A percentile compares a stretch with the other conserved stretches of the same genome.
These are phyloP conservation scores for Platanus orientalis DNA, from an alignment of 164 flowering plant genomes.

Conservation along the genomic window DNA sequence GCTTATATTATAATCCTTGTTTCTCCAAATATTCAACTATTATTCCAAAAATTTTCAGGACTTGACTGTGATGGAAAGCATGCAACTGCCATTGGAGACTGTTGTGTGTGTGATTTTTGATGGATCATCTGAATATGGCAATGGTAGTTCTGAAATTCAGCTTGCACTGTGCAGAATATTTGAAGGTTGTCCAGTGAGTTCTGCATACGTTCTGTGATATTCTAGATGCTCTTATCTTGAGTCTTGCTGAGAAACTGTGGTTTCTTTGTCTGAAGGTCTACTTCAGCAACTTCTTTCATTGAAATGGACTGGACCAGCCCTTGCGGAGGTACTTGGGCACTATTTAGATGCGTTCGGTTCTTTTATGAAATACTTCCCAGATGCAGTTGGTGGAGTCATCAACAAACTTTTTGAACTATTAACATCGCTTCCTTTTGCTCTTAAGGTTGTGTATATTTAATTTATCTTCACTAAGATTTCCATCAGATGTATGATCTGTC, in stretches of 20 bases:
- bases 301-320: conserved; percentile 84
- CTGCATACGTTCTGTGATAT: background rate
- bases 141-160: conserved; percentile 53
- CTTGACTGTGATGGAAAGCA: conserved; percentile 68
- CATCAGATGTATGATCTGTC: background rate
- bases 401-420: conserved; percentile 89
- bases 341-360: conserved; percentile 88
- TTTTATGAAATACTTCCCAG: conserved; percentile 73
- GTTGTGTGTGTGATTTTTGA: conserved; percentile 69
- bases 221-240: conserved; percentile 4
- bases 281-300: conserved; percentile 78
- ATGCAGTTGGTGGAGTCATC: conserved; percentile 81
- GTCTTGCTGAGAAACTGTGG: conserved; percentile 21
- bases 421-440: conserved; percentile 63
- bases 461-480: background rate
- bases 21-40: background rate
- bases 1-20: conserved; percentile 4
- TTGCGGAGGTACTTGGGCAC: conserved; percentile 71
- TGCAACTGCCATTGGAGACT: conserved; percentile 76
- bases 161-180: conserved; percentile 44
- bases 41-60: conserved; percentile 39
- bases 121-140: conserved; percentile 55
- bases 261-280: conserved; percentile 51
- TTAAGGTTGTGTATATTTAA: conserved; percentile 47
- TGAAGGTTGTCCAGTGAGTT: conserved; percentile 64